Evolutionary conservation across 169 alveolate genomes (phyloP), one percentile per base, ranked within the genome.

Genomic region (Theileria luwenshuni): DNA sequence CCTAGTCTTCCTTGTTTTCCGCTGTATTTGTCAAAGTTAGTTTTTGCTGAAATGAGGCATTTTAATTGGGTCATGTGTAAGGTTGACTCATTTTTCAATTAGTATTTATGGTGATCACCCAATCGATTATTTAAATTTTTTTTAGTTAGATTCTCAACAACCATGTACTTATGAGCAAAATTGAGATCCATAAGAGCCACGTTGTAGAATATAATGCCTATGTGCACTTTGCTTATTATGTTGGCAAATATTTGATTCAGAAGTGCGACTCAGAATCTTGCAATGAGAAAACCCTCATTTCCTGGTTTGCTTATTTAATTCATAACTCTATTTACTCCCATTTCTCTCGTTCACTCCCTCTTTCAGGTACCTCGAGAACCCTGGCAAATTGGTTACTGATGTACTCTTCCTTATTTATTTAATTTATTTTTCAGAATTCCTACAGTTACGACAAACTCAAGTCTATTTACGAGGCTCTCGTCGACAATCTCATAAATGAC

Each of bases 211-310:
- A 47, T 48, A 76, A 52, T 17, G 69, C 84, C 19, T 81, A 81
- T 45, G 89, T 81, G 38, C 89, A 81, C 42, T 81, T 81, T 60
- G 89, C 89, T 33, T 72, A 73, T 47, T 42, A 74, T 35, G 45
- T 81, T 5, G 83, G 84, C 38, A 67, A 64, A 47, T 81, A 81
- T 28, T 70, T 81, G 0, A 59, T 74, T 33, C 83, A 74, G 30
- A 71, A 65, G 28, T 74, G 89, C 67, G 42, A 41, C 15, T 32
- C 45, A 21, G 81, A 81, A 38, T 43, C 84, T 0, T 81, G 84
- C 48, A 45, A 49, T 45, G 89, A 81, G 23, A 65, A 67, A 2
- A 58, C 69, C 30, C 45, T 74, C 12, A 75, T 81, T 17, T 28
- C 47, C 23, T 81, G 89, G 89, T 81, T 54, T 27, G 86, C 19